A percentile compares a stretch with the other conserved stretches of the same genome.
Evolutionary conservation across 495 filamentous ascomycete genomes (phyloP).

Genomic region (Daldinia concentrica): DNA sequence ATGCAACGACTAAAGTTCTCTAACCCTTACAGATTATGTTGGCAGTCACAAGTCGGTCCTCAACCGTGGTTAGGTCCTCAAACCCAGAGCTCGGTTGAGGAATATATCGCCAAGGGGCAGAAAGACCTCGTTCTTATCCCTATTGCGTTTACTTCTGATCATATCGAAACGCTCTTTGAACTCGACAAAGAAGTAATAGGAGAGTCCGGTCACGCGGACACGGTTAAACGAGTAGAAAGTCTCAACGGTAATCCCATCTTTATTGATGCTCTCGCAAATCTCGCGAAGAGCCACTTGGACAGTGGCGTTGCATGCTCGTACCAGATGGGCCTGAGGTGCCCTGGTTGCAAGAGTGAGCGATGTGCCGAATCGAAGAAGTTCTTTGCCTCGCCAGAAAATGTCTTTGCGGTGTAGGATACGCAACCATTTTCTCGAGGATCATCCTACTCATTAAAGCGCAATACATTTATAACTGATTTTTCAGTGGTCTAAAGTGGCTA

Average conservation of each 20-base stretch:
- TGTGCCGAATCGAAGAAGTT: constrained; percentile 94
- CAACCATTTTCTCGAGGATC: neutral
- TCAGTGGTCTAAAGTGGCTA: neutral
- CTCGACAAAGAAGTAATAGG: constrained; percentile 95
- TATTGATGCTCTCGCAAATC: constrained; percentile 86
- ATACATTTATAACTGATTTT: neutral
- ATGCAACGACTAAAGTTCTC: constrained; percentile 87
- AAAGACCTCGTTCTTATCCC: constrained; percentile 92
- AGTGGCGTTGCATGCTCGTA: constrained; percentile 71
- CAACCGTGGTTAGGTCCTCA: constrained; percentile 96
- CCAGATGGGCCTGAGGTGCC: constrained; percentile 93
- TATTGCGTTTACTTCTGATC: constrained; percentile 97
- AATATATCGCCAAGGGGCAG: constrained; percentile 89
- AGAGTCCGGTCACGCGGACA: constrained; percentile 78
- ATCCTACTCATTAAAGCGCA: neutral
- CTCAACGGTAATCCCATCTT: constrained; percentile 93
- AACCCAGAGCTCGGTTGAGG: constrained; percentile 84
- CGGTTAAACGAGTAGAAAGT: constrained; percentile 90
- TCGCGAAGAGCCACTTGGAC: constrained; percentile 81
- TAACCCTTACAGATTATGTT: constrained; percentile 92
- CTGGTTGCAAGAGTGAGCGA: constrained; percentile 89
- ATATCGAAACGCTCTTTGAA: constrained; percentile 98
- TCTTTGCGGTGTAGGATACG: constrained; percentile 28
- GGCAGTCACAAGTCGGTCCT: constrained; percentile 98
- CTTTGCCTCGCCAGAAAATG: constrained; percentile 68